phyloP scores from a whole-genome alignment of 2,329 filamentous ascomycete species.

The Cladosporium cucumerinum region DNA sequence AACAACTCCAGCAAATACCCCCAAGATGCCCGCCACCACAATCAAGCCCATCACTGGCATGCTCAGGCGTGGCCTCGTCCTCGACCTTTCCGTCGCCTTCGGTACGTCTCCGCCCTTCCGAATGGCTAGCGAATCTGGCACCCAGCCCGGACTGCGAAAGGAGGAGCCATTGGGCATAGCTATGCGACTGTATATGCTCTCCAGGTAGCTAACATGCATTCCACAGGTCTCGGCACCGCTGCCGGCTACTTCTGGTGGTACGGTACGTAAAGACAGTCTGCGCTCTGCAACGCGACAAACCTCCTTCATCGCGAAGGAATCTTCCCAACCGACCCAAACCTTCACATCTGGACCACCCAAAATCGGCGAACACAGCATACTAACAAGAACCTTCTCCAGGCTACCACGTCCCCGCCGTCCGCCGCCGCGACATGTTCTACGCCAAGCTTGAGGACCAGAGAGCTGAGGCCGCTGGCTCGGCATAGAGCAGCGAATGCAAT shows the following conservation, averaged over 20 bases:
- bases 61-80: constrained; percentile 63
- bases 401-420: constrained; percentile 63
- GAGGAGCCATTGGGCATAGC: background rate
- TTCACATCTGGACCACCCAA: background rate
- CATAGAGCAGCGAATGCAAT: constrained; percentile 17
- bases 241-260: constrained; percentile 68
- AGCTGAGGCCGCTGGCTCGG: constrained; percentile 45
- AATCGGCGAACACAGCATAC: constrained; percentile 4
- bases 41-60: constrained; percentile 55
- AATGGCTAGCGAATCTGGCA: background rate
- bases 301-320: background rate
- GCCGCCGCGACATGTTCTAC: constrained; percentile 62
- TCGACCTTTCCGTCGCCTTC: constrained; percentile 64
- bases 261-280: constrained; percentile 44
- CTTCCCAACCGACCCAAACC: background rate
- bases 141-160: background rate
- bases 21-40: constrained; percentile 32
- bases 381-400: constrained; percentile 39
- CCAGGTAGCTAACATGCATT: constrained; percentile 16
- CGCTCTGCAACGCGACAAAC: constrained; percentile 11
- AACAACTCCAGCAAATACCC: constrained; percentile 1
- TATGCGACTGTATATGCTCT: background rate
- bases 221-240: constrained; percentile 58
- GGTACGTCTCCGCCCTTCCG: constrained; percentile 46
- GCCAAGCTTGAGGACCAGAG: constrained; percentile 61